Evolutionary conservation across 192 early-diverging fungal genomes (phyloP).

Genomic region (Pilobolus umbonatus): DNA sequence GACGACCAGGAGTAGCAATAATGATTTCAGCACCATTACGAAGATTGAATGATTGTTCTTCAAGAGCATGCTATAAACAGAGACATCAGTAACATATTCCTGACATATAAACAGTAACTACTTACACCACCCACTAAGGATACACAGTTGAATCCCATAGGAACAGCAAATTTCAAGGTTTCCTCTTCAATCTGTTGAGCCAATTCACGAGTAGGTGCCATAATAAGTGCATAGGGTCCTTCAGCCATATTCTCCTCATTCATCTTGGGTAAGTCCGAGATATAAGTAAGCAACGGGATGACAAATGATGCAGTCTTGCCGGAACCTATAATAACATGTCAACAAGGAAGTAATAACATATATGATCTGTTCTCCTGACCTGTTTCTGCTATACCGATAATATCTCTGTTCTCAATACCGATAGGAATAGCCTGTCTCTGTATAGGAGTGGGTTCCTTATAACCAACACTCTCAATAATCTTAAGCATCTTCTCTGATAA

Average conservation of each 20-base stretch:
- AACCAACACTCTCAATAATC: conserved; percentile 81
- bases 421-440: conserved; percentile 97
- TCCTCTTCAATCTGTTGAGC: conserved; percentile 97
- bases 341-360: not conserved
- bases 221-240: conserved; percentile 90
- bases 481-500: conserved; percentile 66
- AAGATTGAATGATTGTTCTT: conserved; percentile 85
- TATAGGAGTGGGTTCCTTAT: conserved; percentile 94
- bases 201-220: conserved; percentile 96
- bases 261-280: conserved; percentile 73
- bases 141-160: conserved; percentile 81
- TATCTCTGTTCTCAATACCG: conserved; percentile 83
- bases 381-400: conserved; percentile 87
- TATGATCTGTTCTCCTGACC: conserved; percentile 37
- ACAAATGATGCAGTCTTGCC: conserved; percentile 97
- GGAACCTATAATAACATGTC: conserved; percentile 46
- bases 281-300: conserved; percentile 92
- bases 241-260: conserved; percentile 72
- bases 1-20: conserved; percentile 96
- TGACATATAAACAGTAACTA: not conserved
- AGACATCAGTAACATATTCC: conserved; percentile 2
- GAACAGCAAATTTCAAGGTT: conserved; percentile 82
- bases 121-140: conserved; percentile 73
- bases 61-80: conserved; percentile 68
- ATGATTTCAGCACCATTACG: conserved; percentile 92